Evolutionary conservation across 495 filamentous ascomycete species (phyloP), one percentile per base, ranked within the genome.

Genomic region (Tuber brumale): DNA sequence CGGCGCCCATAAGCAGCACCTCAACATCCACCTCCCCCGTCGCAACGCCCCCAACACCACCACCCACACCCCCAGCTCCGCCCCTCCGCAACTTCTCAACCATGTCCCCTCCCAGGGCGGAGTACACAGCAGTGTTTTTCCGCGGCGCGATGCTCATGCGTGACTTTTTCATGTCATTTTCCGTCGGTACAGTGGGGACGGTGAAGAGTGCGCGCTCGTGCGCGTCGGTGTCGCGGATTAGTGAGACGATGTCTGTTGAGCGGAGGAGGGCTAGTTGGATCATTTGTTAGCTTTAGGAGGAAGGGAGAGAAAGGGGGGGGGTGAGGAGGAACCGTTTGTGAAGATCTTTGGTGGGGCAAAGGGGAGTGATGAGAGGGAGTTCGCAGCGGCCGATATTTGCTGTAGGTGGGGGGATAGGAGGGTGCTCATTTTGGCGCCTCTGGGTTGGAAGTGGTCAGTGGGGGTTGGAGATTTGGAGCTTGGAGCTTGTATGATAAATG

Each of bases 161-260:
- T 3, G 86, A 86, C 1, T 88, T 86, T 51, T 86, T 89, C 14
- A 88, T 86, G 80, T 88, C 88, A 78, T 87, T 87, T 2, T 81
- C 85, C 0, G 88, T 86, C 2, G 88, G 87, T 0, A 92, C 87
- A 0, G 93, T 89, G 9, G 94, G 93, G 14, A 96, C 90, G 48
- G 94, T 94, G 86, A 99, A 99, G 6, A 99, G 89, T 21, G 94
- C 96, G 79, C 95, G 92, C 85, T 99, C 95, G 85, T 99, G 95
- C 27, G 90, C 86, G 85, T 99, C 95, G 44, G 95, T 97, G 84
- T 99, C 95, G 74, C 95, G 92, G 80, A 99, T 97, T 21, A 99
- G 84, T 18, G 93, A 88, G 16, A 96, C 97, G 80, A 99, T 97
- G 83, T 99, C 95, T 81, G 92, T 92, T 75, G 89, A 89, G 74